Base-by-base conservation (phyloP, 176 grass and related monocot species). In the Avena sativa region DNA sequence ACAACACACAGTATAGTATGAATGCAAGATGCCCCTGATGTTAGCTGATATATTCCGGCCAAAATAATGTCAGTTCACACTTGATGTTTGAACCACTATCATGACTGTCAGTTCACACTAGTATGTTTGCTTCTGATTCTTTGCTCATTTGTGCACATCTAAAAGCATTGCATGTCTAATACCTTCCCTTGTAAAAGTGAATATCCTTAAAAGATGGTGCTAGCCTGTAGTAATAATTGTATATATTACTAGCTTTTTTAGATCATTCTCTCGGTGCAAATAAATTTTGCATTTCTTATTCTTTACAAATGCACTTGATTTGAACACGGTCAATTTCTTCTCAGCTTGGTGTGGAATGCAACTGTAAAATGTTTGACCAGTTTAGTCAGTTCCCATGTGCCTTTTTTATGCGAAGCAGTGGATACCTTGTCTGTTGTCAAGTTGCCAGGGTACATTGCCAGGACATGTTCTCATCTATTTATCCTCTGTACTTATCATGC, bases 281-380 rank as follows among this genome's bases (percentile, higher is more conserved):
- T 60, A 17, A 23, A 19, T 66, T 47, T 58, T 40, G 20, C 17
- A 56, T 68, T 15, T 76, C 12, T 44, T 32, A 57, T 25, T 44
- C 4, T 58, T 51, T 59, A 69, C 58, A 1, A 59, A 23, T 88
- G 51, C 23, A 32, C 44, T 49, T 68, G 13, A 65, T 53, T 49
- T 68, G 20, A 65, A 13, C 43, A 81, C 13, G 46, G 46, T 44
- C 57, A 81, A 65, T 44, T 74, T 82, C n/a, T 49, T 66, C 47
- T 16, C 38, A 51, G 14, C 40, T 40, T 59, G 64, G 19, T 62
- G 52, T n/a, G 49, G 48, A 23, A 66, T 53, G 63, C 26, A 38
- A 11, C 63, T 70, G 65, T 38, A 16, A 23, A 81, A 82, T 38
- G 47, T 44, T 21, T 65, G 43, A 25, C 58, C 8, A 57, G 46